Base-by-base conservation (phyloP, 73 alveolate species). In the Paramecium caudatum region DNA sequence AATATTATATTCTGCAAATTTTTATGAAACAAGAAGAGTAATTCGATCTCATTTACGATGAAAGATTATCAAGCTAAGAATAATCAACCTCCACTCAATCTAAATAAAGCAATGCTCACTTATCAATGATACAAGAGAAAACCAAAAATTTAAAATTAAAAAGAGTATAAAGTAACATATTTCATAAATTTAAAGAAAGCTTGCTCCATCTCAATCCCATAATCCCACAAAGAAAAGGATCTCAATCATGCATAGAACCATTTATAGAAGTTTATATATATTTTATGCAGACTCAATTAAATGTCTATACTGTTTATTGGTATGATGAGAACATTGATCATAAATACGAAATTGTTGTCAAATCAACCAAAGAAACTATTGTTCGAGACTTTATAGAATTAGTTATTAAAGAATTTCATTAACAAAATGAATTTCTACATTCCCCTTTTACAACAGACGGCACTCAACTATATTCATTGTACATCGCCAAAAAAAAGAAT, bases 241-340 rank as follows among this genome's bases (percentile, higher is more conserved):
- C 84, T n/a, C 47, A 68, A 34, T 68, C 84, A 17, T 34, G 47
- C 21, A 43, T 68, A 32, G 84, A 68, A 34, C 50, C 84, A 10
- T 27, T 55, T n/a, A n/a, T n/a, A n/a, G n/a, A n/a, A n/a, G n/a
- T n/a, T n/a, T n/a, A n/a, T n/a, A n/a, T n/a, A n/a, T n/a, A n/a
- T n/a, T n/a, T n/a, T n/a, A n/a, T n/a, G n/a, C n/a, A n/a, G n/a
- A n/a, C n/a, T n/a, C n/a, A n/a, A n/a, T 12, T 41, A 34, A 68
- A 32, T 10, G 16, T 68, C 25, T 68, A 34, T 8, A 68, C 12
- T 34, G 84, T 68, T 0, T 68, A 3, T 68, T 68, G 84, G 84
- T 68, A 34, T 34, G 84, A 68, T 34, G 50, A 37, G 10, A 34
- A 32, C 34, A 32, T 68, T 16, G 47, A 32, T 68, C 25, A 34